Evolutionary conservation across 495 filamentous ascomycete species (phyloP), one percentile per base, ranked within the genome.

Genomic region (Echria macrotheca): DNA sequence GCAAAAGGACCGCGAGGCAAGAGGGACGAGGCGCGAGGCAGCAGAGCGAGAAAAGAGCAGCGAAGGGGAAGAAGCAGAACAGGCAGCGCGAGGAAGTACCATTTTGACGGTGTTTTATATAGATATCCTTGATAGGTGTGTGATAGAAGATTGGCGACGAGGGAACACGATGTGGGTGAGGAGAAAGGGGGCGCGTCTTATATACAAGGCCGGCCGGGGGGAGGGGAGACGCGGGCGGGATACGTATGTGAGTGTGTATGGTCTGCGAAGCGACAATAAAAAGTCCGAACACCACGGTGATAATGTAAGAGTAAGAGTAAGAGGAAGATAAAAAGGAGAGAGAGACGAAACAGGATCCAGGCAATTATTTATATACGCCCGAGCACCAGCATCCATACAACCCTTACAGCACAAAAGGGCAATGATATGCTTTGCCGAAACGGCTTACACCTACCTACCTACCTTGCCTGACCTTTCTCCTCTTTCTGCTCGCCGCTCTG

Each of bases 11-110:
- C 54, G 58, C 63, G 53, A 52, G 50, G 57, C 37, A 56, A 61
- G 47, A 38, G 56, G 25, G 47, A 58, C n/a, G 59, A 47, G 24
- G 49, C 19, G 23, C 24, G 47, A 57, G n/a, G 60, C 47, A 25
- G 49, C 19, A 22, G 40, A 52, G 24, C 48, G 50, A 18, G 54
- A 50, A 43, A 59, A 51, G 57, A 64, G 38, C 25, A 32, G 15
- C 52, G 63, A 60, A 52, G 62, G 58, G 55, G 55, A 53, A 47
- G 53, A 57, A 53, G n/a, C 57, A 60, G 21, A 22, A 21, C 28
- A 31, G 50, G 60, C 58, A 46, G 59, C 58, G 44, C 69, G 53
- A 49, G 65, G 50, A 37, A 70, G 71, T 78, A 78, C 75, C 75
- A 78, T 78, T 72, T 68, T 77, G 72, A 61, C 50, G 53, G 53